phyloP scores from a whole-genome alignment of 805 yeast genomes.

The Wickerhamomyces strasburgensis region DNA sequence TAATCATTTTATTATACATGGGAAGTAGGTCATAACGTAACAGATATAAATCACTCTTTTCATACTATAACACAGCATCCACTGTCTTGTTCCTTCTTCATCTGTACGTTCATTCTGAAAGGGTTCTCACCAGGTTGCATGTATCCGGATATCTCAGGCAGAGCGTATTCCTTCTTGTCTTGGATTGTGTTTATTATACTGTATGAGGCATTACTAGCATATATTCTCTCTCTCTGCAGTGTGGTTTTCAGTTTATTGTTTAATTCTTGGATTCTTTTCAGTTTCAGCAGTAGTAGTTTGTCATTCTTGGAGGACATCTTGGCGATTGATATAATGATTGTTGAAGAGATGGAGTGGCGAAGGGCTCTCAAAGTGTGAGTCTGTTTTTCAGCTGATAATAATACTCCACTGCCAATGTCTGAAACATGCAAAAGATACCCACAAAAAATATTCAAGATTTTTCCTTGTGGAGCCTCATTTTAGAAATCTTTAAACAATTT shows the following conservation, averaged over 20 bases:
- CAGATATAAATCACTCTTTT: constrained; percentile 10
- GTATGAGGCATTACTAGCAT: constrained; percentile 58
- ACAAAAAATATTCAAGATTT: too few species aligned
- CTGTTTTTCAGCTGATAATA: too few species aligned
- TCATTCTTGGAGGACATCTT: constrained; percentile 22
- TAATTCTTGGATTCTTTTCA: constrained; percentile 55
- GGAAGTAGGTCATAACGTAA: too few species aligned
- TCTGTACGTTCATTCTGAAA: constrained; percentile 24
- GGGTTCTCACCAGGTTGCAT: constrained; percentile 34
- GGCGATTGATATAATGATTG: constrained; percentile 1
- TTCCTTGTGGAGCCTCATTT: too few species aligned
- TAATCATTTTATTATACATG: too few species aligned
- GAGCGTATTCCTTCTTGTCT: constrained; percentile 30
- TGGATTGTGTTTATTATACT: constrained; percentile 35
- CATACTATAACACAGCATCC: constrained; percentile 35
- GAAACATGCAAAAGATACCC: too few species aligned
- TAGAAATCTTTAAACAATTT: too few species aligned
- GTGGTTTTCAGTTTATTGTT: constrained; percentile 49
- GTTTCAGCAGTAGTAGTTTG: constrained; percentile 49
- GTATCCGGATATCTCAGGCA: constrained; percentile 38
- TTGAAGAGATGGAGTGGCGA: constrained; percentile 13
- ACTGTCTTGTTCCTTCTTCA: constrained; percentile 3
- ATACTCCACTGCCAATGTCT: too few species aligned
- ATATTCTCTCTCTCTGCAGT: constrained; percentile 51
- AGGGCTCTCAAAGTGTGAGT: neutral